Evolutionary conservation across 768 basidiomycete genomes (phyloP).

Genomic region (Suillus luteus): DNA sequence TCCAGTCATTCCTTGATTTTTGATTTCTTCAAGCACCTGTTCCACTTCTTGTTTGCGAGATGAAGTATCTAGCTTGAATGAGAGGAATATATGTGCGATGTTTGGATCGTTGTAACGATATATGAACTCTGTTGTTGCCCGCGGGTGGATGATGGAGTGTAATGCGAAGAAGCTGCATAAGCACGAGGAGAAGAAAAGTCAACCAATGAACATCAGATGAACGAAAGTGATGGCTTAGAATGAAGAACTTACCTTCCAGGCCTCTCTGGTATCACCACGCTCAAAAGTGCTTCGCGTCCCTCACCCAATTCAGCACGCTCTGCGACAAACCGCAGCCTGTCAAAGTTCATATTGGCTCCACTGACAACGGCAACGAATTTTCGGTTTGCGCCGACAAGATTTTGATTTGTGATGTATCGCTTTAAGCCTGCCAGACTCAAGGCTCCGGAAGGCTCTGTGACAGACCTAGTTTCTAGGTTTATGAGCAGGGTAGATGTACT

Average conservation of each 20-base stretch:
- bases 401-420: slow-evolving; percentile 78
- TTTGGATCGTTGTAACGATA: slow-evolving; percentile 83
- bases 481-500: slow-evolving; percentile 29
- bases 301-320: slow-evolving; percentile 98
- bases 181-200: slow-evolving; percentile 3
- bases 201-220: slow-evolving; percentile 9
- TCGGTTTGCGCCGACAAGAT: slow-evolving; percentile 80
- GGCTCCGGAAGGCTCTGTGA: slow-evolving; percentile 96
- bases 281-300: slow-evolving; percentile 88
- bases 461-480: slow-evolving; percentile 77
- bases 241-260: slow-evolving; percentile 74
- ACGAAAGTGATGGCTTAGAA: background rate
- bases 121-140: slow-evolving; percentile 92
- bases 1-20: slow-evolving; percentile 73
- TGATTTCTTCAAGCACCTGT: slow-evolving; percentile 63
- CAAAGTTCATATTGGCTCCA: slow-evolving; percentile 99
- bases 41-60: slow-evolving; percentile 60
- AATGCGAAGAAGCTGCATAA: slow-evolving; percentile 77
- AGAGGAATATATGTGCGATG: slow-evolving; percentile 84
- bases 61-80: slow-evolving; percentile 75
- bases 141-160: slow-evolving; percentile 85
- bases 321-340: slow-evolving; percentile 94
- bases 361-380: slow-evolving; percentile 91
- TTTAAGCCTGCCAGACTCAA: slow-evolving; percentile 91
- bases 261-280: slow-evolving; percentile 91